Conservation (phyloP, 306 rosid genomes). For the Comarum palustre region DNA sequence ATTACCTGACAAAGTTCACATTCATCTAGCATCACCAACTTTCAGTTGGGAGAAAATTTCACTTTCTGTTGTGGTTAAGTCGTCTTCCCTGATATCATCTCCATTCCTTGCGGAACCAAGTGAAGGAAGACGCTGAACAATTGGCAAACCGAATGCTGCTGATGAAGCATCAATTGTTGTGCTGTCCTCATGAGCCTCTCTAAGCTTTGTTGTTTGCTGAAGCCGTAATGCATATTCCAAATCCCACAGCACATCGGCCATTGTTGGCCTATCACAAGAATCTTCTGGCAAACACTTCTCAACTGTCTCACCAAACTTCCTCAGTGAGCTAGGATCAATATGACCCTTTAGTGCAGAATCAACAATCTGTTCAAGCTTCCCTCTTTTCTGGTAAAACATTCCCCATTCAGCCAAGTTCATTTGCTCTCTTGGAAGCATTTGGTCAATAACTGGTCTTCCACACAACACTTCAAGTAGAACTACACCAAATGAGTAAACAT, state of each 20-base stretch:
- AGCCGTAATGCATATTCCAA: conserved; percentile 54
- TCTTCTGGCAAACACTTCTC: conserved; percentile 47
- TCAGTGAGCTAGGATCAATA: conserved; percentile 40
- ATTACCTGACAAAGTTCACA: not conserved
- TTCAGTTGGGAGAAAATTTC: conserved; percentile 37
- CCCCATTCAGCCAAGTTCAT: conserved; percentile 54
- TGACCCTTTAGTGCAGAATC: conserved; percentile 42
- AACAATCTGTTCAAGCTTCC: conserved; percentile 38
- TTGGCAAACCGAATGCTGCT: conserved; percentile 16
- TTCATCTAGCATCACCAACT: conserved; percentile 28
- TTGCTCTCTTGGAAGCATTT: conserved; percentile 41
- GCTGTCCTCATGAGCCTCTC: conserved; percentile 47
- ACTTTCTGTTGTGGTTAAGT: not conserved
- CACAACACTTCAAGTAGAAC: conserved; percentile 50
- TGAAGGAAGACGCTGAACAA: conserved; percentile 26
- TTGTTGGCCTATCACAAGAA: conserved; percentile 40
- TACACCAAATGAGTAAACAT: conserved; percentile 55
- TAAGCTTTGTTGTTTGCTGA: conserved; percentile 32
- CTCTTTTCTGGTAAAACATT: conserved; percentile 42
- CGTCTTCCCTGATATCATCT: conserved; percentile 17
- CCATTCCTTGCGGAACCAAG: conserved; percentile 13
- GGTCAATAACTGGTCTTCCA: conserved; percentile 44
- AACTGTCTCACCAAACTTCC: conserved; percentile 40
- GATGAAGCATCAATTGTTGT: conserved; percentile 26
- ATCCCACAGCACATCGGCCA: conserved; percentile 59